These are phyloP conservation scores for Venturia asperata DNA, from an alignment of 2,329 filamentous ascomycete species.

Conservation along the genomic window DNA sequence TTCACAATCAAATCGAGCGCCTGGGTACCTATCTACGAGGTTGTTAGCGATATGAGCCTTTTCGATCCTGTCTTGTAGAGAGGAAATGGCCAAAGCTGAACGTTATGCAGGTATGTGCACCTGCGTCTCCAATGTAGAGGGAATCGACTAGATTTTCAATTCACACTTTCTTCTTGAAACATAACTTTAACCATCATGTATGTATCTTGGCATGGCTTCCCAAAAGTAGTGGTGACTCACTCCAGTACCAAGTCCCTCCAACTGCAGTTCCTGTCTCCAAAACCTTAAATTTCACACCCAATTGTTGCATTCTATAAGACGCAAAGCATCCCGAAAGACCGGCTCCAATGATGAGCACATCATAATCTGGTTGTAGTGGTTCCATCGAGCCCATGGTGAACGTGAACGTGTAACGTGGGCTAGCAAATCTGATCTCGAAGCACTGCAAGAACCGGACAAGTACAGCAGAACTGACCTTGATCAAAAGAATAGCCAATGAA, in stretches of 20 bases:
- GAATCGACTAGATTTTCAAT: not conserved
- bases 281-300: slow-evolving; percentile 32
- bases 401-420: not conserved
- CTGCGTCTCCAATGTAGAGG: not conserved
- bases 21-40: slow-evolving; percentile 42
- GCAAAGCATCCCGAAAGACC: slow-evolving; percentile 39
- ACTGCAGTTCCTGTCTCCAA: slow-evolving; percentile 37
- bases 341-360: slow-evolving; percentile 37
- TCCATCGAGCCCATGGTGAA: slow-evolving; percentile 5
- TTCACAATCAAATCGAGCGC: slow-evolving; percentile 43
- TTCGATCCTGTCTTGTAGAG: not conserved
- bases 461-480: not conserved
- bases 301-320: slow-evolving; percentile 36
- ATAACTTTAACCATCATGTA: not conserved
- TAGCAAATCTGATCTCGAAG: not conserved
- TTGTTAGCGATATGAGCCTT: not conserved
- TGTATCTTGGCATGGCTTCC: not conserved
- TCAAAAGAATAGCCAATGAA: not conserved
- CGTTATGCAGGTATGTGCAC: not conserved
- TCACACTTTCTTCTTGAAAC: not conserved
- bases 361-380: slow-evolving; percentile 24
- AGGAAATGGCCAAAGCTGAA: not conserved
- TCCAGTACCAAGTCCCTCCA: slow-evolving; percentile 41
- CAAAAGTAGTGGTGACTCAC: not conserved
- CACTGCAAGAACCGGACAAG: not conserved